Base-by-base conservation (phyloP, 1,284 basidiomycete genomes). In the Melampsora americana region DNA sequence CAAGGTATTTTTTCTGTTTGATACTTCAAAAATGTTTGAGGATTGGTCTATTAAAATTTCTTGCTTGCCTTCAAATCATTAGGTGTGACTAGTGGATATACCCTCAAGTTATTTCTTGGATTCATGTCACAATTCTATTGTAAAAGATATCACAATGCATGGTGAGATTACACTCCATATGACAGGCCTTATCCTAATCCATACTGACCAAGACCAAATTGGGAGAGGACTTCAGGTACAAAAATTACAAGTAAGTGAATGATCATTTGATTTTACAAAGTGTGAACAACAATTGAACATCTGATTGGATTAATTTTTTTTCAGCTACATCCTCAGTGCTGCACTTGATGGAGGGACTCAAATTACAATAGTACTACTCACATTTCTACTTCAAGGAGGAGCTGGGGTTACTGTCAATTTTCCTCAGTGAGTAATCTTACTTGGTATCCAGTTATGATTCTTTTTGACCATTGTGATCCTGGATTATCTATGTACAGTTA, bases 291-390 rank as follows among this genome's bases (percentile, higher is more conserved):
- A 9, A 42, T 42, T 42, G 5, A 42, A 12, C 39, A 42, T 12
- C 39, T 56, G n/a, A 28, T 28, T 56, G 20, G n/a, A 28, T n/a
- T 2, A 56, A 1, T 7, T 12, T 16, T 46, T 14, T 42, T 61
- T 12, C 42, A 75, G 73, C 66, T 75, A 75, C 46, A 68, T 75
- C 5, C 18, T 75, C 39, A 75, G 73, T 64, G 73, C 73, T 32
- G 73, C 73, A 60, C 59, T 75, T 20, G 73, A 75, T 69, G 73
- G 73, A 61, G 73, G 73, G 20, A 69, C 73, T 12, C 73, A 75
- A 53, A 69, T 69, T 56, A 28, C 73, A 18, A 64, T 75, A 32
- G 53, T 75, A 30, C 20, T 75, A 9, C 66, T 66, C 32, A 69
- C 73, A 20, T 75, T 75, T 59, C 11, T 75, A 39, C 66, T 75